phyloP scores from a whole-genome alignment of 1,284 basidiomycete species.

The Schizopora paradoxa region DNA sequence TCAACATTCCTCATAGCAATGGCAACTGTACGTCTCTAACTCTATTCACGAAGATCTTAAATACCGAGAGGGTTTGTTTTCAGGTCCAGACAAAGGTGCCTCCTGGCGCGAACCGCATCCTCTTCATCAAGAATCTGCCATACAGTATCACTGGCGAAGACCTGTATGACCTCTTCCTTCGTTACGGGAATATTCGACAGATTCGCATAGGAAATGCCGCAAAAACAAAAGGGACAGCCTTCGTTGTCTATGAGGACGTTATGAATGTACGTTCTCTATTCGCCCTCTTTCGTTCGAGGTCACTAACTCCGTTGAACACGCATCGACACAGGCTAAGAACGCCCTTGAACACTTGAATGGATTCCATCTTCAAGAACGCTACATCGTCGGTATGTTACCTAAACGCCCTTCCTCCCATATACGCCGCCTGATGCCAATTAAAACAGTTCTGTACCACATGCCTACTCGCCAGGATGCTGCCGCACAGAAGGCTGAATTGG shows the following conservation, averaged over 20 bases:
- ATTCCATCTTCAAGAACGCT: conserved; percentile 96
- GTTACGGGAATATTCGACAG: conserved; percentile 95
- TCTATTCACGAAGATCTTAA: too few relatives aligned
- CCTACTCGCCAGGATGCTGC: conserved; percentile 91
- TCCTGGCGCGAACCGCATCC: conserved; percentile 78
- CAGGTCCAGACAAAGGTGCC: conserved; percentile 71
- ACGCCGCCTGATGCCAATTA: conserved; percentile 3
- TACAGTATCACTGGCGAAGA: conserved; percentile 94
- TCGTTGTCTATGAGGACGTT: conserved; percentile 87
- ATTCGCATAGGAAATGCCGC: conserved; percentile 88
- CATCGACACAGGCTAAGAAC: conserved; percentile 72
- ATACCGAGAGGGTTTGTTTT: too few relatives aligned
- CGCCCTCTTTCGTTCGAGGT: conserved; percentile 8
- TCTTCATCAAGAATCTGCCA: conserved; percentile 88
- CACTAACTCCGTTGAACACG: conserved; percentile 21
- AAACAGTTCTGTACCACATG: conserved; percentile 89
- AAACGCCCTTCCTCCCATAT: neutral
- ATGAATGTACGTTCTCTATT: conserved; percentile 65
- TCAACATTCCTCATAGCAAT: too few relatives aligned
- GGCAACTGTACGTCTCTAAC: too few relatives aligned
- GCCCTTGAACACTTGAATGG: conserved; percentile 96
- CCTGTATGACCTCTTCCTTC: conserved; percentile 95
- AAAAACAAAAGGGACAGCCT: conserved; percentile 95
- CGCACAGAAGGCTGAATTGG: conserved; percentile 88
- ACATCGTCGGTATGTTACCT: conserved; percentile 66